Base-by-base conservation (phyloP, 768 basidiomycete species). In the Lactarius quietus region DNA sequence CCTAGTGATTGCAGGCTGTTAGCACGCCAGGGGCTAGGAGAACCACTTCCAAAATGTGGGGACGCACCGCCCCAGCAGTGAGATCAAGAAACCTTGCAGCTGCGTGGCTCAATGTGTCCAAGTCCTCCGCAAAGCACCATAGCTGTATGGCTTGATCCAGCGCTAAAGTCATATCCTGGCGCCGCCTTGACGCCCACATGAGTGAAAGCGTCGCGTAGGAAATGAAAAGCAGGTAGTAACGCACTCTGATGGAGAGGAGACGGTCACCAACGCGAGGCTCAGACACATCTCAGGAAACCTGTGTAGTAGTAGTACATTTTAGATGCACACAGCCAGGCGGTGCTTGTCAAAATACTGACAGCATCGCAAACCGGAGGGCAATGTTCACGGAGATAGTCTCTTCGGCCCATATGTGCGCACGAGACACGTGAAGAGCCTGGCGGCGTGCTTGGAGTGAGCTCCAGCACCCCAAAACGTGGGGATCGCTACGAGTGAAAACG, bases 251-350 rank as follows among this genome's bases (percentile, higher is more conserved):
- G 86, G 85, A 3, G 88, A 77, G 15, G 88, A 86, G 31, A 89
- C 81, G 72, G 88, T 89, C 70, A 84, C 85, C 18, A 92, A 76
- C 4, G 87, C 84, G 48, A 92, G 76, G 67, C 87, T 90, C 31
- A 86, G 73, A 69, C 85, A 87, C 71, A 86, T 77, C 67, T 90
- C 88, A 26, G 90, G 88, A 75, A 90, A 92, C 57, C 89, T 90
- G 69, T 18, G 33, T 33, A 33, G 33, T 33, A 33, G 31, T 54
- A 2, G 48, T 51, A 51, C 14, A 26, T 26, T 51, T 48, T 15
- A 51, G 48, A 51, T 51, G 23, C 48, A 23, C 48, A 51, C 48
- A 26, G 14, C 48, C 14, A 3, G 6, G 20, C 20, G 20, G 41
- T 20, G 20, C 48, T 52, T 20, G 53, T 7, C 10, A 35, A 3